Conservation (phyloP, 108 stramenopile genomes). For the Aurantiochytrium sp. region DNA sequence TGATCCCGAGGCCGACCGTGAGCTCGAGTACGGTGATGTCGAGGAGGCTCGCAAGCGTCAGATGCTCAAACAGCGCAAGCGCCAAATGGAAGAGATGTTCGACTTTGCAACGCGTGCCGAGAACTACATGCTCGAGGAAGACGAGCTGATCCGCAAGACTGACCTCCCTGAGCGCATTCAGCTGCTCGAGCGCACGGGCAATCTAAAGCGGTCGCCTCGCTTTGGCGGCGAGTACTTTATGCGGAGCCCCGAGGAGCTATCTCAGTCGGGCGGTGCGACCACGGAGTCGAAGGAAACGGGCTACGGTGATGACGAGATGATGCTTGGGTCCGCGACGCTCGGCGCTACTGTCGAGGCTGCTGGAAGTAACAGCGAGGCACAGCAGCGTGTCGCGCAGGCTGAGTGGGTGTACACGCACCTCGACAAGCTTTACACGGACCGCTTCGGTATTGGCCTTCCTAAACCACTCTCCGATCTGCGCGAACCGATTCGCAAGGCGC, state of each 20-base stretch:
- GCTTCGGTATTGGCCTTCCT: not conserved
- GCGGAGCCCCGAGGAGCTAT: not conserved
- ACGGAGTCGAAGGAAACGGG: not conserved
- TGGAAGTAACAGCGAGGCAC: not conserved
- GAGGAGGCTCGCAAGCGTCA: not conserved
- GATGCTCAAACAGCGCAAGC: not conserved
- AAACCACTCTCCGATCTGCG: not conserved
- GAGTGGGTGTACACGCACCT: not conserved
- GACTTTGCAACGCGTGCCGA: not conserved
- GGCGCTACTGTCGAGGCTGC: not conserved
- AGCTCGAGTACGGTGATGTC: not conserved
- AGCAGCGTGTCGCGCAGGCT: not conserved
- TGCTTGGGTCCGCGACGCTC: not conserved
- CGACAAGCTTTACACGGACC: not conserved
- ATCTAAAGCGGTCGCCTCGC: not conserved
- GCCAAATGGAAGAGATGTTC: conserved; percentile 10
- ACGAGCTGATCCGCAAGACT: conserved; percentile 3
- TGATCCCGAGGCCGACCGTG: not conserved
- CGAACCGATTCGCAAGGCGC: not conserved
- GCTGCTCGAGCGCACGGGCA: not conserved
- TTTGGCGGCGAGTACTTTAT: not conserved
- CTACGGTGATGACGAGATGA: not conserved
- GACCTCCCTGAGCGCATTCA: conserved; percentile 1
- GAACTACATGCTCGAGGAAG: conserved; percentile 9
- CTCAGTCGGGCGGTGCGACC: not conserved